Evolutionary conservation across 2,329 filamentous ascomycete genomes (phyloP).

Genomic region (Diaporthe citrichinensis): DNA sequence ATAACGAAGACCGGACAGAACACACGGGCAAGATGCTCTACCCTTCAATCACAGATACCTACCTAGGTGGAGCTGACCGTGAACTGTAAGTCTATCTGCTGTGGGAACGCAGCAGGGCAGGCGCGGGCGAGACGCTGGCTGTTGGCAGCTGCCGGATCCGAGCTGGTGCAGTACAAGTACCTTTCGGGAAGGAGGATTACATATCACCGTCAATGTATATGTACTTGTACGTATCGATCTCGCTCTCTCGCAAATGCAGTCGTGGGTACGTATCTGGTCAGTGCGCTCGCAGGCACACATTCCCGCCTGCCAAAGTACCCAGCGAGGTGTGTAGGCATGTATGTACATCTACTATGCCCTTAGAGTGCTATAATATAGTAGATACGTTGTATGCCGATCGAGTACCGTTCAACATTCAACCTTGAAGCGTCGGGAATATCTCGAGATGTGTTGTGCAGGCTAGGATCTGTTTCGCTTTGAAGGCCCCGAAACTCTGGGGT

Average conservation of each 20-base stretch:
- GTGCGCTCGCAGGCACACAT: not conserved
- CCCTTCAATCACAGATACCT: not conserved
- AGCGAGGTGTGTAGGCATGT: not conserved
- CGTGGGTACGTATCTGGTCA: not conserved
- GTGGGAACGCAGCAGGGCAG: not conserved
- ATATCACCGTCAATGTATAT: not conserved
- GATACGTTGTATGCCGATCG: not conserved
- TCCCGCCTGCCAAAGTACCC: not conserved
- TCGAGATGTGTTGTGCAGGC: slow-evolving; percentile 9
- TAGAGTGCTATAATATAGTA: not conserved
- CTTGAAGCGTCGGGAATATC: not conserved
- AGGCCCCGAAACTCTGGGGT: slow-evolving; percentile 2
- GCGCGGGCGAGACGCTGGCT: slow-evolving; percentile 1
- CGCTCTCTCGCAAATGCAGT: not conserved
- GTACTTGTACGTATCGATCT: not conserved
- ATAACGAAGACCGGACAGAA: not conserved
- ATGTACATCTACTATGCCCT: not conserved
- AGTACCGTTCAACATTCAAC: not conserved
- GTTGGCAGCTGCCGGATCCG: slow-evolving; percentile 8
- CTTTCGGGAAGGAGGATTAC: not conserved
- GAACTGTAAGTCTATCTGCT: not conserved
- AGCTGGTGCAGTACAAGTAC: not conserved
- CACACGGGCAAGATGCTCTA: not conserved
- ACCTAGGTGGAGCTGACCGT: not conserved
- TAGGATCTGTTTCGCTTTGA: slow-evolving; percentile 21